Evolutionary conservation across 345 rosid genomes (phyloP), one percentile per base, ranked within the genome.

Genomic region (Salix brachista): DNA sequence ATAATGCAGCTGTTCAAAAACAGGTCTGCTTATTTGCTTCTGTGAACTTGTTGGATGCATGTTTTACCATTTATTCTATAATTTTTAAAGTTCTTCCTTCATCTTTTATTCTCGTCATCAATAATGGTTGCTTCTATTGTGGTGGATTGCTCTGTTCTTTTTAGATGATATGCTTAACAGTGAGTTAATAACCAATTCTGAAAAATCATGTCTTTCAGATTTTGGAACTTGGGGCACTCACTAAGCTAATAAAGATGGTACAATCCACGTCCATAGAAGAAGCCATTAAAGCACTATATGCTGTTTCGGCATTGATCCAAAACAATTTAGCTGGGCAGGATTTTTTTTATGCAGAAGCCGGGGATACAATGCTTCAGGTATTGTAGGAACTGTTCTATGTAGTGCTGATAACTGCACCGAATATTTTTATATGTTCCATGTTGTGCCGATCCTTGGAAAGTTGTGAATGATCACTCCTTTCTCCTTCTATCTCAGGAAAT

Each of bases 331-430:
- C 82, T 84, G 94, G 91, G 69, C 98, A 93, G 83, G 89, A 89
- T 70, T 70, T 89, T 83, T 96, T 96, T 81, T 88, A 84, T 77
- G 83, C 88, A n/a, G 91, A 88, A 83, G 90, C 85, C 64, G 99
- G 99, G 64, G 92, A 92, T 80, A 69, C 83, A 80, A 85, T 96
- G 89, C 93, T 96, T 85, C 94, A 86, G 98, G 99, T 96, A 78
- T 42, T 66, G 8, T 68, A 5, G 26, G 74, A 66, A 65, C 23
- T 34, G 19, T 48, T 30, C 48, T 48, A 42, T 39, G 19, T 28
- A 16, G 8, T 48, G 62, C 61, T 26, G 42, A 19, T 28, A 19
- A 4, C 32, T 65, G 30, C 61, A 14, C 19, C 13, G 5, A 56
- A 18, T 25, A 6, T 5, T 56, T 39, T 41, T 8, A 6, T 18